Percentiles rank a stretch among this genome's conserved stretches.
These are phyloP conservation scores for Phytophthora hibernalis DNA, from an alignment of 352 stramenopile genomes.

Conservation along the genomic window DNA sequence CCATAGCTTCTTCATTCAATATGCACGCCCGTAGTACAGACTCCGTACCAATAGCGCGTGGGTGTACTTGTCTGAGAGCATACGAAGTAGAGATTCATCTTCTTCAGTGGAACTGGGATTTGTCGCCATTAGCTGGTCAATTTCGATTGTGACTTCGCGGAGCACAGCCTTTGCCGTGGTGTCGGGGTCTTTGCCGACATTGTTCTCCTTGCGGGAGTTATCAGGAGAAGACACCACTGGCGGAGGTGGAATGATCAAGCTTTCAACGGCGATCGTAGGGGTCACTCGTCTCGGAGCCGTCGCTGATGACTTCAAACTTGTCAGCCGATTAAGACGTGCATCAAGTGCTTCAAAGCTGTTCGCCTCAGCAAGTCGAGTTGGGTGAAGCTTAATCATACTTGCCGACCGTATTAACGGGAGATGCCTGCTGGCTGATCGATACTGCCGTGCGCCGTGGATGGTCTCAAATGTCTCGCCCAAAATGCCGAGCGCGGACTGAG, in stretches of 20 bases:
- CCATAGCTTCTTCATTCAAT: neutral
- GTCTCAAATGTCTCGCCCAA: conserved; percentile 61
- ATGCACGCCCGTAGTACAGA: too few relatives aligned
- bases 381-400: conserved; percentile 24
- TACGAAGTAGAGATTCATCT: conserved; percentile 27
- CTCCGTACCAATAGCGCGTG: conserved; percentile 41
- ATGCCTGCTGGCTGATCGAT: conserved; percentile 14
- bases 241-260: conserved; percentile 32
- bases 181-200: conserved; percentile 39
- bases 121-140: conserved; percentile 43
- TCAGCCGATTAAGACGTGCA: conserved; percentile 26
- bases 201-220: conserved; percentile 15
- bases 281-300: conserved; percentile 16
- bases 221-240: conserved; percentile 20
- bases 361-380: conserved; percentile 23
- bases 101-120: conserved; percentile 14
- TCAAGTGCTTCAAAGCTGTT: conserved; percentile 28
- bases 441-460: conserved; percentile 43
- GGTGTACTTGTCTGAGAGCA: conserved; percentile 60
- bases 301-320: conserved; percentile 18
- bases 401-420: conserved; percentile 19
- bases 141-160: conserved; percentile 51
- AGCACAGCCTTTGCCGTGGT: conserved; percentile 43
- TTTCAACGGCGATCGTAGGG: conserved; percentile 28
- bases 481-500: conserved; percentile 46